Base-by-base conservation (phyloP, 2,329 filamentous ascomycete genomes). In the Fusarium sp. region DNA sequence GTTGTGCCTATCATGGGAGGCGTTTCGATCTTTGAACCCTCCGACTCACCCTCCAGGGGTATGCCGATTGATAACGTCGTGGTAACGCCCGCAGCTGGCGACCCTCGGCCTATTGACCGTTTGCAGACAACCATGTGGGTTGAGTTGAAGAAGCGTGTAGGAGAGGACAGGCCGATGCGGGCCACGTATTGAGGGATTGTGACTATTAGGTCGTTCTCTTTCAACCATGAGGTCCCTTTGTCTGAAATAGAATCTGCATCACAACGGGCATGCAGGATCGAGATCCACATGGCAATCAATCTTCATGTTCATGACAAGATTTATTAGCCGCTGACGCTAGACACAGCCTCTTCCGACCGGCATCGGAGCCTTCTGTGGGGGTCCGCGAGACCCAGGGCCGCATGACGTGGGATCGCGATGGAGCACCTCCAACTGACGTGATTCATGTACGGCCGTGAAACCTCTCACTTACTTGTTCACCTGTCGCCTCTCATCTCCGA, bases 371-470 rank as follows among this genome's bases (percentile, higher is more conserved):
- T 3, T 15, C 57, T 52, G 46, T 61, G 67, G 68, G 68, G 16
- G 60, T 43, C 39, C 6, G 47, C 16, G 51, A 63, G 66, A 68
- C 63, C n/a, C 23, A 23, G 23, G 23, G 55, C 62, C 59, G 63
- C 53, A 72, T 73, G 70, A 72, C 70, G 70, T 68, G 60, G 50
- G 62, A 66, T 69, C 61, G 66, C 66, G 66, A 65, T 69, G 48
- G 46, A 66, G 34, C 51, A 53, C 53, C 55, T 51, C 56, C 43
- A 48, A 46, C 40, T 62, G 66, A 68, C 60, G 70, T 73, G 67
- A 66, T 71, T 60, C 28, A 39, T n/a, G 23, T 16, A 16, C n/a
- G 44, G 44, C 36, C 47, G 27, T 58, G 39, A 44, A 51, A 27
- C 28, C 28, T 58, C 47, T 50, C 36, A 44, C 12, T 39, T 23